Conservation (phyloP, 169 alveolate species). For the Perkinsus chesapeaki region DNA sequence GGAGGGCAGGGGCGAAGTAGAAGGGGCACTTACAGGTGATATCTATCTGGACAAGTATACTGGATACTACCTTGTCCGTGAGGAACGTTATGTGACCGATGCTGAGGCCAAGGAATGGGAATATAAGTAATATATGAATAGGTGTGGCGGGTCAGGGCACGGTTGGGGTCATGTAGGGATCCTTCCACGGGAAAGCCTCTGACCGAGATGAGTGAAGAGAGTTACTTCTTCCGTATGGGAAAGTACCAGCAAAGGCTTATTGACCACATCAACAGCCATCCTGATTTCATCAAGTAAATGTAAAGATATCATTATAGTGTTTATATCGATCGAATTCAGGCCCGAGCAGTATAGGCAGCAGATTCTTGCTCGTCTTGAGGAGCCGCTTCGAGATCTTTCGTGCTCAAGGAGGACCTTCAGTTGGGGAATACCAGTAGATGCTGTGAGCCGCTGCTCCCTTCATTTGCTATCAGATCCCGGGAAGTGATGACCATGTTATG, state of each 20-base stretch:
- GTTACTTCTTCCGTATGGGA: conserved; percentile 78
- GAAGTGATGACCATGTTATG: conserved; percentile 72
- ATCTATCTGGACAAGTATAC: conserved; percentile 67
- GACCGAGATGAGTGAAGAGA: conserved; percentile 68
- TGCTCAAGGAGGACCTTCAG: conserved; percentile 73
- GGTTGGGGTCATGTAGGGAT: conserved; percentile 35
- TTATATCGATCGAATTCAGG: background rate
- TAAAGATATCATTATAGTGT: background rate
- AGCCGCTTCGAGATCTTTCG: conserved; percentile 74
- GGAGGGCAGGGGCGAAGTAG: background rate
- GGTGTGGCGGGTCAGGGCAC: background rate
- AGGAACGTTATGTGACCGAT: conserved; percentile 79
- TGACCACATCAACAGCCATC: conserved; percentile 39
- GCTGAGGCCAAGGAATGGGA: conserved; percentile 73
- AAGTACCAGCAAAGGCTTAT: conserved; percentile 58
- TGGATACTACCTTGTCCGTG: conserved; percentile 84
- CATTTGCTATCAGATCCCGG: conserved; percentile 14
- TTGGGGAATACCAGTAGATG: conserved; percentile 83
- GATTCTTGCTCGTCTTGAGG: conserved; percentile 45
- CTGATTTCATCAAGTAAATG: conserved; percentile 14
- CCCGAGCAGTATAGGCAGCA: conserved; percentile 10
- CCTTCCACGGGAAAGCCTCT: conserved; percentile 64
- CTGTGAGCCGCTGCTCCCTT: conserved; percentile 4
- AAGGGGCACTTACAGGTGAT: conserved; percentile 22
- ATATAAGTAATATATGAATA: conserved; percentile 22